A percentile compares a stretch with the other conserved stretches of the same genome.
Conservation (phyloP, 768 basidiomycete species). For the Termitomyces sp. region DNA sequence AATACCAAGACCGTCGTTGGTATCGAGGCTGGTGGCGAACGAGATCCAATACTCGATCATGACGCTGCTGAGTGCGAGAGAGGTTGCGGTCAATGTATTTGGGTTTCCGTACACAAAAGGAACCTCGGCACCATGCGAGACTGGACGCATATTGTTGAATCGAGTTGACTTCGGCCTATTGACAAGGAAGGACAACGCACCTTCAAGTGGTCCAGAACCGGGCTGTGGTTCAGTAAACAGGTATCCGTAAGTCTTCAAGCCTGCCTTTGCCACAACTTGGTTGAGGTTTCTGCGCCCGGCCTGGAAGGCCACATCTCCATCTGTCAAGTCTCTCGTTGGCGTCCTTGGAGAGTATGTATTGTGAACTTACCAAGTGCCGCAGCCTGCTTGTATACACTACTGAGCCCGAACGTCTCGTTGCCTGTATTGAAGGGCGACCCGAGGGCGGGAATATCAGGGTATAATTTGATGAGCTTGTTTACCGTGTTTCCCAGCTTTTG, state of each 20-base stretch:
- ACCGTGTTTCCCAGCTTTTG: slow-evolving; percentile 17
- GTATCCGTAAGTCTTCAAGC: slow-evolving; percentile 35
- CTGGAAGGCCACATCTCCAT: slow-evolving; percentile 36
- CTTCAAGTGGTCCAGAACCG: slow-evolving; percentile 8
- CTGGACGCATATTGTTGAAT: slow-evolving; percentile 13
- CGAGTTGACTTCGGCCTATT: neutral
- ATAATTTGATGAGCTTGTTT: slow-evolving; percentile 31
- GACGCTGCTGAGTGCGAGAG: slow-evolving; percentile 25
- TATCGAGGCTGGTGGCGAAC: slow-evolving; percentile 41
- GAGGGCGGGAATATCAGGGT: slow-evolving; percentile 40
- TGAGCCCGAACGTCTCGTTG: slow-evolving; percentile 42
- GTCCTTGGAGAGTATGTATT: neutral
- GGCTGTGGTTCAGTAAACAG: slow-evolving; percentile 36
- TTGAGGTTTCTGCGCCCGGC: slow-evolving; percentile 33
- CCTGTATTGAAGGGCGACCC: slow-evolving; percentile 47
- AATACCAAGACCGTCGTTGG: slow-evolving; percentile 40
- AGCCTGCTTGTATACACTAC: slow-evolving; percentile 37
- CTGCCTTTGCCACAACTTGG: slow-evolving; percentile 29
- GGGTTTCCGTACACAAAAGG: slow-evolving; percentile 29
- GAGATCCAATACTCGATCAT: slow-evolving; percentile 50
- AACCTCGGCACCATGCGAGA: slow-evolving; percentile 30
- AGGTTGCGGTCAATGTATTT: slow-evolving; percentile 16
- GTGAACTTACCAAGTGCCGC: slow-evolving; percentile 27
- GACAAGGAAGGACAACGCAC: neutral
- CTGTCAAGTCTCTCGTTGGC: slow-evolving; percentile 6